Evolutionary conservation across 2,329 filamentous ascomycete species (phyloP).

Genomic region (Ceratocystis harringtonii): DNA sequence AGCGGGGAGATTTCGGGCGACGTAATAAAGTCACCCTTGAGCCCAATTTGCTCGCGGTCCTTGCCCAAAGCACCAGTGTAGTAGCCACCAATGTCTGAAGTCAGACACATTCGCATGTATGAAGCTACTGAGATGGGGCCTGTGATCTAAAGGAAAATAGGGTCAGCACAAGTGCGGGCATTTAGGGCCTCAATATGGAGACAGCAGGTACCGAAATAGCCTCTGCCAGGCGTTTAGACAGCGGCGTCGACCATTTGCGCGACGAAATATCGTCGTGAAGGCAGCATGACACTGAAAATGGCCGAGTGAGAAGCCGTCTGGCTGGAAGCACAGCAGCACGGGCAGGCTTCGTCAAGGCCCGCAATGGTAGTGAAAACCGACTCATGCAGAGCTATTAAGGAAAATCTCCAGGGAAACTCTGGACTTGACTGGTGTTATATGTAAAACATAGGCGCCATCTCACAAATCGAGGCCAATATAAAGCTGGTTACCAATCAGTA

Average conservation of each 20-base stretch:
- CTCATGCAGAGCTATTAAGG: not conserved
- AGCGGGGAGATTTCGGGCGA: slow-evolving; percentile 95
- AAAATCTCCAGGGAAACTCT: not conserved
- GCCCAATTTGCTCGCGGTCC: slow-evolving; percentile 76
- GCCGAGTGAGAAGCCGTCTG: not conserved
- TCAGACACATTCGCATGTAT: slow-evolving; percentile 98
- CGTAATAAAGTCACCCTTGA: slow-evolving; percentile 87
- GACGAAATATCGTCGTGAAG: not conserved
- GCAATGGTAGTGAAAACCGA: not conserved
- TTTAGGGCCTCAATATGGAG: not conserved
- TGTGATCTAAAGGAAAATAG: slow-evolving; percentile 38
- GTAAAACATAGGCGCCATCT: not conserved
- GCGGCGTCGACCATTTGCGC: slow-evolving; percentile 72
- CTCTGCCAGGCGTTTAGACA: slow-evolving; percentile 74
- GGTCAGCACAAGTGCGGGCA: not conserved
- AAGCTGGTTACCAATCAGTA: not conserved
- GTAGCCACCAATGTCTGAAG: slow-evolving; percentile 78
- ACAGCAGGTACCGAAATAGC: slow-evolving; percentile 56
- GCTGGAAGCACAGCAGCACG: not conserved
- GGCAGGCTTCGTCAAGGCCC: not conserved
- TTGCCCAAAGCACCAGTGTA: slow-evolving; percentile 62
- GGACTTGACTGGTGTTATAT: not conserved
- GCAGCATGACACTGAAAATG: not conserved
- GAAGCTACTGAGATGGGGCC: slow-evolving; percentile 83
- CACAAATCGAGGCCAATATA: not conserved